phyloP scores from a whole-genome alignment of 164 flowering plant genomes.

The Kingdonia uniflora region DNA sequence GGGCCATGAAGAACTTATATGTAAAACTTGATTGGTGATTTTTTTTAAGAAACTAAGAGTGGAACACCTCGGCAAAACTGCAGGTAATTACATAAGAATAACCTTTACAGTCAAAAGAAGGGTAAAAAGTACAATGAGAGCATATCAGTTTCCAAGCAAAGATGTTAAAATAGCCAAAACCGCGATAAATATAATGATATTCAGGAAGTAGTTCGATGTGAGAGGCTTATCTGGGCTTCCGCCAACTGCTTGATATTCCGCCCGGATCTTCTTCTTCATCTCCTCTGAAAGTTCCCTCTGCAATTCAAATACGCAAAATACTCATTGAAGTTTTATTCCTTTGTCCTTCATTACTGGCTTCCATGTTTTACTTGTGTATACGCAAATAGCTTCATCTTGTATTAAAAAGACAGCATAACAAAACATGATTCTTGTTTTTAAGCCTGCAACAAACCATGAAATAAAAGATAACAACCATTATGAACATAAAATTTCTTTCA shows the following conservation, averaged over 20 bases:
- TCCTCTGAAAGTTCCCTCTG: slow-evolving; percentile 88
- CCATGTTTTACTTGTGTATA: slow-evolving; percentile 34
- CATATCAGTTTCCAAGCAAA: slow-evolving; percentile 40
- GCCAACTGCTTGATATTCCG: slow-evolving; percentile 79
- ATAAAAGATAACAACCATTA: slow-evolving; percentile 20
- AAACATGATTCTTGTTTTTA: slow-evolving; percentile 45
- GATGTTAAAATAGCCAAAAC: slow-evolving; percentile 75
- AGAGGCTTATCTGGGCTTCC: slow-evolving; percentile 96
- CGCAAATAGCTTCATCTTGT: slow-evolving; percentile 48
- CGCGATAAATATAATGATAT: slow-evolving; percentile 67
- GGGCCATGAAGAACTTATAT: background rate
- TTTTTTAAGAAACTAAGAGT: background rate
- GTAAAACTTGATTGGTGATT: background rate
- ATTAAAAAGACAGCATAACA: slow-evolving; percentile 40
- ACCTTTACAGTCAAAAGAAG: too few relatives aligned
- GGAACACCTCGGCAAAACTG: too few relatives aligned
- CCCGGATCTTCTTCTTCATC: slow-evolving; percentile 91
- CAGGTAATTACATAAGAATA: too few relatives aligned
- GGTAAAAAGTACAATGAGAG: background rate
- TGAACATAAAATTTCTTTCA: slow-evolving; percentile 1
- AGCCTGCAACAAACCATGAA: slow-evolving; percentile 66
- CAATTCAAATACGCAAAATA: slow-evolving; percentile 57
- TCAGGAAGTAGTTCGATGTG: slow-evolving; percentile 77
- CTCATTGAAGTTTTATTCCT: slow-evolving; percentile 35
- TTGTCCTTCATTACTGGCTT: slow-evolving; percentile 32